phyloP scores from a whole-genome alignment of 768 basidiomycete genomes.

The Serendipita sp. region DNA sequence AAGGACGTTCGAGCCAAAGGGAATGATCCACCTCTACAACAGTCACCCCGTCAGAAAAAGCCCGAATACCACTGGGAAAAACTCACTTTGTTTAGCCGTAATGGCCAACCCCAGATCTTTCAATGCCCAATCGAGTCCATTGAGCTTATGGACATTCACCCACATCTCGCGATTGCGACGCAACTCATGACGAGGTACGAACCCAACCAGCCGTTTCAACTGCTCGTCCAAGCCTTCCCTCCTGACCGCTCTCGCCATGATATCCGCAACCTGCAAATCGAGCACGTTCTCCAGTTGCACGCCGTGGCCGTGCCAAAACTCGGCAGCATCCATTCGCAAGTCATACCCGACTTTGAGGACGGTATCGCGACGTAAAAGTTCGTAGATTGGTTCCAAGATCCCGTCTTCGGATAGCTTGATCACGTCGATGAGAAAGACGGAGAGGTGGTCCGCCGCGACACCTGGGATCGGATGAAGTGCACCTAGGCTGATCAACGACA shows the following conservation, averaged over 20 bases:
- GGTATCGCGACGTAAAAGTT: neutral
- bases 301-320: neutral
- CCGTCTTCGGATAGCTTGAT: neutral
- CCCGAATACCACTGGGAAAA: neutral
- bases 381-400: neutral
- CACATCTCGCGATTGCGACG: neutral
- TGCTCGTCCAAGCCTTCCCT: neutral
- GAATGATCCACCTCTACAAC: neutral
- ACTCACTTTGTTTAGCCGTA: neutral
- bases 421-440: constrained; percentile 1
- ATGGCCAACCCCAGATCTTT: neutral
- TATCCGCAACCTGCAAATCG: neutral
- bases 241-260: neutral
- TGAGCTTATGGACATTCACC: neutral
- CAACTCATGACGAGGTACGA: neutral
- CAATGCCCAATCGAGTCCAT: neutral
- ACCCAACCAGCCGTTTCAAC: neutral
- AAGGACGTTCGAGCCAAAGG: neutral
- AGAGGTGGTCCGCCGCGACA: neutral
- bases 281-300: neutral
- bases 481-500: neutral
- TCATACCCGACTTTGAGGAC: constrained; percentile 1
- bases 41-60: neutral
- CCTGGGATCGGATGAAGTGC: neutral
- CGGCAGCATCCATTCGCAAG: neutral